phyloP scores from a whole-genome alignment of 163 green algal genomes.

The Chloroidium sp. region DNA sequence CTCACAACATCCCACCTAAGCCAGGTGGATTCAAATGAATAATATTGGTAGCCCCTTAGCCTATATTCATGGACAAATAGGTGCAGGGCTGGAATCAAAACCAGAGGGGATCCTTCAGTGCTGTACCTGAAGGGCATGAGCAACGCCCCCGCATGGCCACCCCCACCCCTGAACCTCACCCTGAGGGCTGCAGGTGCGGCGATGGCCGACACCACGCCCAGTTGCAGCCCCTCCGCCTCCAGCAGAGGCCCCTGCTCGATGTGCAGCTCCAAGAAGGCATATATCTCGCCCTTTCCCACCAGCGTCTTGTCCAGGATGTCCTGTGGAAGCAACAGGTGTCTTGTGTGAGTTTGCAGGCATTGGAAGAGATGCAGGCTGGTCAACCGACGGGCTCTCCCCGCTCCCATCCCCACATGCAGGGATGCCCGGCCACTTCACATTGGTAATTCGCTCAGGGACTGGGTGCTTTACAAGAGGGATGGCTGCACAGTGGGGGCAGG shows the following conservation, averaged over 20 bases:
- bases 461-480: too few species aligned
- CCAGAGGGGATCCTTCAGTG: too few species aligned
- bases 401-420: too few species aligned
- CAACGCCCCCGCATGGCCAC: conserved; percentile 82
- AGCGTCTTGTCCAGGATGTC: conserved; percentile 41
- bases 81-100: background rate
- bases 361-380: background rate
- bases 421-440: too few species aligned
- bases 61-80: background rate
- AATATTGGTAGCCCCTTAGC: too few species aligned
- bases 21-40: too few species aligned
- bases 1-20: too few species aligned
- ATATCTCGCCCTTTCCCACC: conserved; percentile 27
- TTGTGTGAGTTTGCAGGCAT: background rate
- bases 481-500: background rate
- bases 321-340: background rate
- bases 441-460: too few species aligned
- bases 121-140: conserved; percentile 70
- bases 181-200: conserved; percentile 78
- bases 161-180: conserved; percentile 70
- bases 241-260: conserved; percentile 82
- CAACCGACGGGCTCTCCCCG: too few species aligned
- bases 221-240: conserved; percentile 49
- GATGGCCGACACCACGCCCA: conserved; percentile 92
- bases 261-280: conserved; percentile 93